Percentiles rank a stretch among this genome's conserved stretches.
Conservation (phyloP, 257 asterid species). For the Fraxinus cuspidata region DNA sequence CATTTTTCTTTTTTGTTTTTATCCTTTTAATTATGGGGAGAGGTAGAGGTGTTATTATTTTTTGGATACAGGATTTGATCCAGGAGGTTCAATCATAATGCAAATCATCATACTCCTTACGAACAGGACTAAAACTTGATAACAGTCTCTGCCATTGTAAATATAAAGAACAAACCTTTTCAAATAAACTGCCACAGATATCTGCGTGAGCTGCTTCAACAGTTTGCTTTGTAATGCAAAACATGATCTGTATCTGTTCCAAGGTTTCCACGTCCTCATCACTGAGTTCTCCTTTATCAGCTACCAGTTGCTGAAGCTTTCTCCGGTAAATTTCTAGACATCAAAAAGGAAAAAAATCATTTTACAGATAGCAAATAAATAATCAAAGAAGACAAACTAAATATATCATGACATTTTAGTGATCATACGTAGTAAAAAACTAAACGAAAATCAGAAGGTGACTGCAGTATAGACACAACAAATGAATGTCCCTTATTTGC, state of each 20-base stretch:
- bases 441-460: not conserved
- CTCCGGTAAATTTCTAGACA: slow-evolving; percentile 76
- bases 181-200: slow-evolving; percentile 91
- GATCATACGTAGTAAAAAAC: slow-evolving; percentile 6
- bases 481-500: not conserved
- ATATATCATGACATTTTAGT: not conserved
- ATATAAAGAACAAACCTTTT: slow-evolving; percentile 53
- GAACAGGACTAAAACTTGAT: slow-evolving; percentile 12
- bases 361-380: slow-evolving; percentile 7
- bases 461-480: not conserved
- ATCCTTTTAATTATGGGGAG: not conserved
- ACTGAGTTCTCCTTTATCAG: slow-evolving; percentile 80
- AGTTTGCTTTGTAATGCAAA: slow-evolving; percentile 87
- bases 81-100: not conserved
- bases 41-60: not conserved
- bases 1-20: not conserved
- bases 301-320: slow-evolving; percentile 75
- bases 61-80: not conserved
- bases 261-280: slow-evolving; percentile 75
- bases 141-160: not conserved
- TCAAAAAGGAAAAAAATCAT: slow-evolving; percentile 7
- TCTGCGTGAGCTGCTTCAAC: slow-evolving; percentile 90
- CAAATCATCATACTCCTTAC: slow-evolving; percentile 1
- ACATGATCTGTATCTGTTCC: slow-evolving; percentile 86
- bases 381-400: not conserved